A percentile compares a stretch with the other conserved stretches of the same genome.
phyloP scores from a whole-genome alignment of 2,329 filamentous ascomycete species.

The Phyllosticta citribraziliensis region DNA sequence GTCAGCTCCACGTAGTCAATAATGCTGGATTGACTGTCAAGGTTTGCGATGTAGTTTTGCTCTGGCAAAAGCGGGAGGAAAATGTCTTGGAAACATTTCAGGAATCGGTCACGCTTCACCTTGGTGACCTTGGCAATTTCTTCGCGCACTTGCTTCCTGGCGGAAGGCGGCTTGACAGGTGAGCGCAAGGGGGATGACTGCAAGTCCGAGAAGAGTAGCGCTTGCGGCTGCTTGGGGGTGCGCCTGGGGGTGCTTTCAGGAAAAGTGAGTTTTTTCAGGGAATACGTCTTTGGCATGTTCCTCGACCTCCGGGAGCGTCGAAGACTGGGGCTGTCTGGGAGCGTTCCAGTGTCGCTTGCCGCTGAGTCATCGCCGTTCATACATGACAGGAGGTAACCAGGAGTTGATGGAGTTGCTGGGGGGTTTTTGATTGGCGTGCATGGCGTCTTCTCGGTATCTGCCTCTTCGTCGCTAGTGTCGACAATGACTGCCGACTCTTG shows the following conservation, averaged over 20 bases:
- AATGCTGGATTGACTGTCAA: slow-evolving; percentile 20
- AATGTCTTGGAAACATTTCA: slow-evolving; percentile 34
- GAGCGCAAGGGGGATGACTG: background rate
- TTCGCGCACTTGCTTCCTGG: slow-evolving; percentile 30
- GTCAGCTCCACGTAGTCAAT: slow-evolving; percentile 32
- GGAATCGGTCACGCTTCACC: slow-evolving; percentile 36
- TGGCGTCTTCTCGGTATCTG: background rate
- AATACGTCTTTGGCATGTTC: background rate
- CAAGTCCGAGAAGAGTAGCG: background rate
- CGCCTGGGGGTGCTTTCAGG: background rate
- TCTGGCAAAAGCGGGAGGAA: slow-evolving; percentile 39
- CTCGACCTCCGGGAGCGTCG: background rate
- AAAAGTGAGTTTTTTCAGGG: background rate
- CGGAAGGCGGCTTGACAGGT: slow-evolving; percentile 18
- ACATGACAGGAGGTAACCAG: background rate
- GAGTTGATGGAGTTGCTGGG: background rate
- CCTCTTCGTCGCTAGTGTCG: background rate
- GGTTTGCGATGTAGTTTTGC: slow-evolving; percentile 34
- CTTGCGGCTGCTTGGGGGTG: background rate
- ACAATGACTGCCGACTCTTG: background rate
- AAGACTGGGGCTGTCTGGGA: background rate
- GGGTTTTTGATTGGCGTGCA: background rate
- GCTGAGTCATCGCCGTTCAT: background rate
- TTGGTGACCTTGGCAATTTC: slow-evolving; percentile 34
- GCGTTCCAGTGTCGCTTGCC: background rate